Conservation (phyloP, 192 early-diverging fungal genomes). For the Nowakowskiella sp. region DNA sequence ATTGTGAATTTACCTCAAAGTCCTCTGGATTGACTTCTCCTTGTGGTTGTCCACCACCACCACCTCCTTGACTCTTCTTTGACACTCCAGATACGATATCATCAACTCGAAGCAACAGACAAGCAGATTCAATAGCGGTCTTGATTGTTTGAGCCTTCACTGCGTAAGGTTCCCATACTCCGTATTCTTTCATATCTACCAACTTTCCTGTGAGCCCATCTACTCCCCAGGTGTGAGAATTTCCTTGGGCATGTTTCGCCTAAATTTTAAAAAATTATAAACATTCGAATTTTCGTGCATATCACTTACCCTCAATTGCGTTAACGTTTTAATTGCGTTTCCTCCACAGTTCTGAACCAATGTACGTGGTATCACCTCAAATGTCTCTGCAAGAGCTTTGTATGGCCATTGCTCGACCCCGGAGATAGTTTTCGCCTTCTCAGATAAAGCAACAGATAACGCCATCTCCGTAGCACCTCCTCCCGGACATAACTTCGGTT, state of each 20-base stretch:
- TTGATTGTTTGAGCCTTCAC: constrained; percentile 99
- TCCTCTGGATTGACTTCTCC: too few species aligned
- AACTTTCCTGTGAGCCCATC: constrained; percentile 87
- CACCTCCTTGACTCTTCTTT: constrained; percentile 29
- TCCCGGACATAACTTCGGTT: constrained; percentile 85
- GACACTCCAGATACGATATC: constrained; percentile 95
- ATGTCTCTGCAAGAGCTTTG: constrained; percentile 83
- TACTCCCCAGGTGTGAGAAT: constrained; percentile 89
- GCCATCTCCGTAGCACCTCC: constrained; percentile 99
- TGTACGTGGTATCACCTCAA: constrained; percentile 98
- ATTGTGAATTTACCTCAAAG: too few species aligned
- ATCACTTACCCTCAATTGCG: constrained; percentile 62
- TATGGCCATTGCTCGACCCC: constrained; percentile 97
- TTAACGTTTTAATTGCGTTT: constrained; percentile 94
- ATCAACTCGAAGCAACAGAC: constrained; percentile 61
- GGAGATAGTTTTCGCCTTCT: constrained; percentile 80
- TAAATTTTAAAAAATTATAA: constrained; percentile 10
- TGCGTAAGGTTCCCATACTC: constrained; percentile 98
- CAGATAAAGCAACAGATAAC: constrained; percentile 75
- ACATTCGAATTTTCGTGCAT: not conserved
- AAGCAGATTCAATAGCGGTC: constrained; percentile 89
- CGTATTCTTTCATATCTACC: constrained; percentile 95
- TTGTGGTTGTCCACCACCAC: too few species aligned
- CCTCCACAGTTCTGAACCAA: constrained; percentile 98
- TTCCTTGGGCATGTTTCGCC: constrained; percentile 80